Base-by-base conservation (phyloP, 2,329 filamentous ascomycete genomes). In the Macroventuria anomochaeta region DNA sequence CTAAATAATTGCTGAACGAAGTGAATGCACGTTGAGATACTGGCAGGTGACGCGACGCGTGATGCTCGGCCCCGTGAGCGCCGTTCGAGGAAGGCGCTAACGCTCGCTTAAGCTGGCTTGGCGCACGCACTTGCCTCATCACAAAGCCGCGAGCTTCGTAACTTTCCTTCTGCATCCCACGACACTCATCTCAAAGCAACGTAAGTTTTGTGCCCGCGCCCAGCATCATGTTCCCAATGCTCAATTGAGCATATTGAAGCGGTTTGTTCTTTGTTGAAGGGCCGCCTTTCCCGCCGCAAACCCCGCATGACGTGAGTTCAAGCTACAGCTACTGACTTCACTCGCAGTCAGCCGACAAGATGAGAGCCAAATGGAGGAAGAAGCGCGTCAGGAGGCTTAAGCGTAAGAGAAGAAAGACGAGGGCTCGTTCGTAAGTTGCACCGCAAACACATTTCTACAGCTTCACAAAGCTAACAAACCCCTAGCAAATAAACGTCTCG, bases 331-430 rank as follows among this genome's bases (percentile, higher is more conserved):
- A 48, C 71, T 74, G 57, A 74, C 67, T 55, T 65, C 58, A 62
- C 55, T 55, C 40, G 63, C 58, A 70, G 62, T 63, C 66, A 70
- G 70, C 74, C 71, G 73, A 77, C 78, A 81, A 79, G 79, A 88
- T 88, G 86, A 88, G 93, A 95, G 93, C 92, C 79, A 97, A 97
- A 87, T 97, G 95, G 95, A 95, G 93, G 87, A 99, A 99, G 90
- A 99, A 99, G 93, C 88, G 95, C 81, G 93, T 96, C 83, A 87
- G 95, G 77, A 89, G 95, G 82, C 91, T 99, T 81, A 97, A 97
- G 90, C 89, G 93, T 80, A 99, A 99, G 93, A 92, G 95, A 85
- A 96, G 95, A 92, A 99, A 99, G 93, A 96, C 95, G 84, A 88
- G 95, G 80, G 95, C 93, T 76, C 85, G 95, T 84, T 93, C 88